Evolutionary conservation across 805 yeast genomes (phyloP), one percentile per base, ranked within the genome.

Genomic region (Barnettozyma pratensis): DNA sequence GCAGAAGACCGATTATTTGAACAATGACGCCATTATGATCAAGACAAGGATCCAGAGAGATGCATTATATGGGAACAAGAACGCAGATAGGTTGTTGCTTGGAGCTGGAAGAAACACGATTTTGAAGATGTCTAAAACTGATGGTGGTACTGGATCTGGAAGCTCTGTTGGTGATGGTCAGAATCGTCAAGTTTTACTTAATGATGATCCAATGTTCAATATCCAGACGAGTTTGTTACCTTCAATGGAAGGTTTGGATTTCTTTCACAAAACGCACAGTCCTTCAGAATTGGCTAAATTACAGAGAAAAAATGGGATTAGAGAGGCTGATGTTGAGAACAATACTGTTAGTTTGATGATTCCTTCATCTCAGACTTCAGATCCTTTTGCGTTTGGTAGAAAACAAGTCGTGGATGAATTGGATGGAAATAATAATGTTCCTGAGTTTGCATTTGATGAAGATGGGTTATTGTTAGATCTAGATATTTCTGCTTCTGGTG

Each of bases 1-100:
- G 48, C 73, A 75, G 29, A 77, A 81, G 57, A 70, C 76, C 0
- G 72, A 71, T 4, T 73, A 72, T 54, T 70, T 75, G 53, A 69
- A 68, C 53, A 57, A 44, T 32, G 65, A 62, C 45, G 48, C 60
- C 0, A 50, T 53, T 10, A 25, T 48, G 8, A 49, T 58, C 7
- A 55, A 61, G 34, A 53, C 63, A 4, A 54, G 59, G 26, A 37
- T 62, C 28, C 63, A 58, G 10, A 52, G 59, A 19, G 64, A 60
- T 14, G 32, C 39, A 25, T 27, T 60, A 8, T 42, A 46, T 31
- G 42, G 47, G 31, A 45, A 31, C n/a, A 27, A 41, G 5, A 42
- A 43, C n/a, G 19, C 42, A 4, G 44, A 46, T 11, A 37, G 34
- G 4, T 31, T 48, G 41, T 14, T 49, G 35, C 6, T 46, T 10